Evolutionary conservation across 202 grass and related monocot species (phyloP).

Genomic region (Bolboschoenoplectus hybrid): DNA sequence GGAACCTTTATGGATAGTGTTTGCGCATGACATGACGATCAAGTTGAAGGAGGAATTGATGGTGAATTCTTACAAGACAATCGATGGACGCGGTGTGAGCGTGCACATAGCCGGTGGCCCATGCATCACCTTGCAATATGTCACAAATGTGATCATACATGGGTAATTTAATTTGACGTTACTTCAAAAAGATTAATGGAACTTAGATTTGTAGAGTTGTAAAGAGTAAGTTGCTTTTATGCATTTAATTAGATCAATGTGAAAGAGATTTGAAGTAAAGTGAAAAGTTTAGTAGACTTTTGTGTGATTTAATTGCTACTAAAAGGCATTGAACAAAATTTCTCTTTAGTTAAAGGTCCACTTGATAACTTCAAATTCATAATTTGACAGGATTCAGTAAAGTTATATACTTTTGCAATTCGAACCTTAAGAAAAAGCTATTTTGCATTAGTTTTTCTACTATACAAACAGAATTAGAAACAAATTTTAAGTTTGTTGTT

Average conservation of each 20-base stretch:
- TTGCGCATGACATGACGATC: slow-evolving; percentile 38
- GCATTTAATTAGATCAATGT: slow-evolving; percentile 26
- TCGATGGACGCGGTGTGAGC: slow-evolving; percentile 39
- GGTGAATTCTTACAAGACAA: slow-evolving; percentile 48
- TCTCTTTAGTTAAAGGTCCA: slow-evolving; percentile 13
- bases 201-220: background rate
- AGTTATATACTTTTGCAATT: background rate
- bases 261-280: slow-evolving; percentile 27
- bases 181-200: no score
- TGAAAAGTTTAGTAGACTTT: slow-evolving; percentile 15
- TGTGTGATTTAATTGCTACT: slow-evolving; percentile 13
- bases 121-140: slow-evolving; percentile 48
- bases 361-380: background rate
- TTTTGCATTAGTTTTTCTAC: background rate
- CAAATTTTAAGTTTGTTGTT: background rate
- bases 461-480: background rate
- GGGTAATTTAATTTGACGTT: background rate
- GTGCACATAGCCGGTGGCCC: slow-evolving; percentile 47
- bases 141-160: slow-evolving; percentile 49
- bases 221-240: slow-evolving; percentile 9
- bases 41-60: slow-evolving; percentile 49
- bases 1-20: slow-evolving; percentile 48
- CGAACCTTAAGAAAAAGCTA: background rate
- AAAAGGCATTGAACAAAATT: slow-evolving; percentile 12
- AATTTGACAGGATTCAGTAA: background rate